Evolutionary conservation across 768 basidiomycete species (phyloP).

Genomic region (Candolleomyces eurysporus): DNA sequence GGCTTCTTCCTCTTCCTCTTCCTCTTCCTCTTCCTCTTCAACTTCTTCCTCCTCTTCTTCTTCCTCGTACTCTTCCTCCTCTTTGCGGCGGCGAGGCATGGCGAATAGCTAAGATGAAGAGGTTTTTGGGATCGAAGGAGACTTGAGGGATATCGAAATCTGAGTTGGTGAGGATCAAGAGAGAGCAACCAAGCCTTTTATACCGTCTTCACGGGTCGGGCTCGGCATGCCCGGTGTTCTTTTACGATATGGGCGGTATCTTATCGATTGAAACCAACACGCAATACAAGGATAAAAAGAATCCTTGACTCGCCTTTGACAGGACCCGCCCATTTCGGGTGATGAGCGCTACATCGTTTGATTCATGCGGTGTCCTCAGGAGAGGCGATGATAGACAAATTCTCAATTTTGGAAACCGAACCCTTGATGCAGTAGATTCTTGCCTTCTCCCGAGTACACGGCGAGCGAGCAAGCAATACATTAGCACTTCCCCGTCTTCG

Average conservation of each 20-base stretch:
- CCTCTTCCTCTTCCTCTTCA: conserved; percentile 2
- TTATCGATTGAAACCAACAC: neutral
- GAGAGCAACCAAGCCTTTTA: neutral
- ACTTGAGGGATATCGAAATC: neutral
- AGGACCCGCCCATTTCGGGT: neutral
- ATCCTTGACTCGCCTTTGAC: neutral
- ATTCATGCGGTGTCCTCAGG: no score
- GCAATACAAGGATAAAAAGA: no score
- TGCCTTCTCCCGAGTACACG: no score
- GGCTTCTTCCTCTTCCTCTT: conserved; percentile 1
- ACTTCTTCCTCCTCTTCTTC: no score
- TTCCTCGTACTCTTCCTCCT: neutral
- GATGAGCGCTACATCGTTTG: neutral
- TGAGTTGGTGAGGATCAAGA: neutral
- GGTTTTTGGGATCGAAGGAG: neutral
- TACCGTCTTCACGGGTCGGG: neutral
- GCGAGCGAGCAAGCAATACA: no score
- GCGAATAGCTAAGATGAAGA: neutral
- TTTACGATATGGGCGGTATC: neutral
- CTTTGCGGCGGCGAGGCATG: neutral
- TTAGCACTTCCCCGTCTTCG: no score
- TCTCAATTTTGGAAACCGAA: no score
- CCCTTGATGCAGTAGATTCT: no score
- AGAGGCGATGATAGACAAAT: no score
- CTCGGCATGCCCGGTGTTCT: neutral